Evolutionary conservation across 169 alveolate genomes (phyloP).

Genomic region (Theileria orientalis): DNA sequence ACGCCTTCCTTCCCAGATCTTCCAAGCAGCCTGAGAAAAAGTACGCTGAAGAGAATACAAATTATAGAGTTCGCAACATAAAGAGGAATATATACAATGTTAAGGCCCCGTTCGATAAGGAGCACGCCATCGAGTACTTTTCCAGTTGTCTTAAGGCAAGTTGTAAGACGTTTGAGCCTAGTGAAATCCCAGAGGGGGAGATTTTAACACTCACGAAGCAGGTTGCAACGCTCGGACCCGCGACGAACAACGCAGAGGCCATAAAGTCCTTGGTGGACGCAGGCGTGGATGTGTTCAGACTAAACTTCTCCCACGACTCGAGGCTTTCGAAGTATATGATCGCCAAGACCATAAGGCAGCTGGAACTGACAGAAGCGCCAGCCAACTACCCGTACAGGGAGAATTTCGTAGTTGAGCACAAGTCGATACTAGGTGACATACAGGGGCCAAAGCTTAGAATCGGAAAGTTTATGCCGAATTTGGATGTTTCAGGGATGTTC

Average conservation of each 20-base stretch:
- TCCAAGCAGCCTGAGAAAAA: slow-evolving; percentile 58
- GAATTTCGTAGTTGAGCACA: slow-evolving; percentile 7
- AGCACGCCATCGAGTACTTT: slow-evolving; percentile 50
- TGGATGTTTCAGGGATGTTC: slow-evolving; percentile 55
- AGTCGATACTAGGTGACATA: slow-evolving; percentile 71
- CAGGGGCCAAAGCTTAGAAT: slow-evolving; percentile 83
- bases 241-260: slow-evolving; percentile 62
- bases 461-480: slow-evolving; percentile 76
- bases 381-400: slow-evolving; percentile 30
- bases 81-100: slow-evolving; percentile 48
- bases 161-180: slow-evolving; percentile 44
- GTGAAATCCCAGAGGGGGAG: slow-evolving; percentile 38
- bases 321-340: slow-evolving; percentile 59
- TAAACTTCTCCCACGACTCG: slow-evolving; percentile 79
- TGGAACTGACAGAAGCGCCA: slow-evolving; percentile 67
- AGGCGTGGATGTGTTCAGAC: slow-evolving; percentile 79
- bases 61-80: slow-evolving; percentile 44
- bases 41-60: slow-evolving; percentile 51
- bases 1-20: slow-evolving; percentile 43
- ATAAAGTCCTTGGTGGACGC: slow-evolving; percentile 69
- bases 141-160: slow-evolving; percentile 40
- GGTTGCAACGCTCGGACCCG: slow-evolving; percentile 82
- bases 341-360: slow-evolving; percentile 57
- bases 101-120: slow-evolving; percentile 48
- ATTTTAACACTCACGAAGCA: slow-evolving; percentile 66